Base-by-base conservation (phyloP, 768 basidiomycete genomes). In the Suillus alpinus region DNA sequence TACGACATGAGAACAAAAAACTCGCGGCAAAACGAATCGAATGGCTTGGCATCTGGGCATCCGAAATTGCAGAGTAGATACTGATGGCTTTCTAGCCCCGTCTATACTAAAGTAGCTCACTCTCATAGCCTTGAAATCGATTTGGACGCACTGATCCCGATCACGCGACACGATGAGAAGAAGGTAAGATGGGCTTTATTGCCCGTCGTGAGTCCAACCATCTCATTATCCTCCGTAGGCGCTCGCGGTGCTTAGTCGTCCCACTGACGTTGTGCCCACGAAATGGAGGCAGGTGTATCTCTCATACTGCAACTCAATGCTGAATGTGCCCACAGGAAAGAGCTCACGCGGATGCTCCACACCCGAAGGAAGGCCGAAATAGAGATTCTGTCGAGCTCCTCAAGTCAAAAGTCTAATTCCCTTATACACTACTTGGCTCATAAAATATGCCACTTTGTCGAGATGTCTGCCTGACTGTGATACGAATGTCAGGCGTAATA, bases 311-410 rank as follows among this genome's bases (percentile, higher is more conserved):
- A 34, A 63, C 58, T 55, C 39, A 46, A 56, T 58, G 56, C 40
- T 50, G 46, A 51, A 23, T 5, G 29, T 7, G 10, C 37, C 29
- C 44, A 8, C 70, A 95, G 94, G 75, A 87, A 85, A 64, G 94
- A 96, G 68, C 83, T 98, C 3, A 80, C 80, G 71, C 79, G 85
- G 64, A 92, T 97, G 83, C 73, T 98, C 39, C 86, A 91, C 68
- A 78, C 76, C 5, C 84, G 91, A n/a, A 85, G 87, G 49, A 98
- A 98, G 74, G 95, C 95, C 3, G 96, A 98, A 74, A 95, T 95
- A 51, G 93, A 98, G 70, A 80, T 91, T 44, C 69, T 92, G 63
- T 36, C 71, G 12, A 58, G 60, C 6, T 52, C 58, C 10, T 62
- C 55, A 16, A 51, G 23, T 26, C 62, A 57, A n/a, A 66, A 66